Base-by-base conservation (phyloP, 805 yeast genomes). In the Saccharomycopsis sp. region DNA sequence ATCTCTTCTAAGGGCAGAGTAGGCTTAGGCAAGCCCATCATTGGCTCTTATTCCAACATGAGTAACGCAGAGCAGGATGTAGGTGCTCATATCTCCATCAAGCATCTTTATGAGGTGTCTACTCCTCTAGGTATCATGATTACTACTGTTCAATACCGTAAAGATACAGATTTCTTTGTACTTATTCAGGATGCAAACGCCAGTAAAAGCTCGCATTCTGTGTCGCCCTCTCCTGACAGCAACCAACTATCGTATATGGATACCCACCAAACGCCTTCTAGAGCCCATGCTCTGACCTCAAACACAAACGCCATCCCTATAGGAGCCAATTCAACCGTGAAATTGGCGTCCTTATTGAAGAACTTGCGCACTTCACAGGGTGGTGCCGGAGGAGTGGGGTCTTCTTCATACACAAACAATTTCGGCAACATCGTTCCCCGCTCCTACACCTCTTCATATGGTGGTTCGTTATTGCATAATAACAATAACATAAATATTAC, bases 1-100 rank as follows among this genome's bases (percentile, higher is more conserved):
- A 87, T 92, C 29, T 76, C 84, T 9, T 86, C 96, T 1, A 85
- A 84, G 68, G 96, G 97, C 2, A 75, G 97, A 62, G 80, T 91
- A 23, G 97, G 97, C 0, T 76, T 93, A 56, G 85, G 93, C 62
- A 86, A 87, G 68, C 74, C 85, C 2, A 78, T 86, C 1, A 78
- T 83, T 12, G 67, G 72, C 15, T 67, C 72, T 19, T 69, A 71
- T 56, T 63, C 71, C 3, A 71, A 70, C 56, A 59, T 64, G 8
- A 64, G 70, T 29, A 71, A 71, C 58, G 73, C 70, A 23, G 58
- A 82, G 70, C 61, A 68, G 47, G 64, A 67, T 2, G 42, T 58
- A 0, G 71, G 72, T 17, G 72, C 83, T 17, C 89, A 86, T 66
- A 72, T 87, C 59, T 77, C 77, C 24, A 87, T 85, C 54, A 82